Evolutionary conservation across 1,284 basidiomycete species (phyloP).

Genomic region (Sparassis latifolia): DNA sequence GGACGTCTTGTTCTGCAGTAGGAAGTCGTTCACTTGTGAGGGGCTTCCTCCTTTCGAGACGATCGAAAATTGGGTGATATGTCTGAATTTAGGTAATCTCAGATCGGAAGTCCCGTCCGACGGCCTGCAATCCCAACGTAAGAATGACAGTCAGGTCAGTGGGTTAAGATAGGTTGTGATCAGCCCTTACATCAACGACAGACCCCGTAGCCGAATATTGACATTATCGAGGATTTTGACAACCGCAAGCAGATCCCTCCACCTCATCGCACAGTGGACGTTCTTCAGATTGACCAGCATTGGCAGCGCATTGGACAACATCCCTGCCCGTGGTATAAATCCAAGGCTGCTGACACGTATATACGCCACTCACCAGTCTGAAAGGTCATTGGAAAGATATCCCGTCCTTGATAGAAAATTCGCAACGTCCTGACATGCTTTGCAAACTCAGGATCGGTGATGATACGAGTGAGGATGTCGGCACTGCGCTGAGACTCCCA

Average conservation of each 20-base stretch:
- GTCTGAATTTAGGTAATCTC: slow-evolving; percentile 48
- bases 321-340: slow-evolving; percentile 32
- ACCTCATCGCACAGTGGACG: slow-evolving; percentile 53
- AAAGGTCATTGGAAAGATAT: slow-evolving; percentile 51
- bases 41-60: slow-evolving; percentile 32
- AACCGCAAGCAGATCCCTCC: slow-evolving; percentile 45
- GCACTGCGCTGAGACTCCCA: slow-evolving; percentile 61
- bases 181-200: slow-evolving; percentile 45
- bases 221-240: slow-evolving; percentile 45
- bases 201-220: slow-evolving; percentile 44
- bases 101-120: slow-evolving; percentile 46
- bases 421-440: slow-evolving; percentile 49
- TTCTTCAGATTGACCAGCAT: slow-evolving; percentile 52
- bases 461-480: slow-evolving; percentile 62
- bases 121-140: slow-evolving; percentile 28
- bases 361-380: slow-evolving; percentile 44
- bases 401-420: slow-evolving; percentile 46
- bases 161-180: neutral
- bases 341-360: neutral
- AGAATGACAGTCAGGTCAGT: neutral
- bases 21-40: slow-evolving; percentile 36
- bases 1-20: slow-evolving; percentile 45
- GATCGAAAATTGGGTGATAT: slow-evolving; percentile 54
- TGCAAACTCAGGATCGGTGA: slow-evolving; percentile 54
- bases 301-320: slow-evolving; percentile 62